A percentile compares a stretch with the other conserved stretches of the same genome.
Evolutionary conservation across 1,139 yeast genomes (phyloP).

Genomic region (Geotrichum bryndzae): DNA sequence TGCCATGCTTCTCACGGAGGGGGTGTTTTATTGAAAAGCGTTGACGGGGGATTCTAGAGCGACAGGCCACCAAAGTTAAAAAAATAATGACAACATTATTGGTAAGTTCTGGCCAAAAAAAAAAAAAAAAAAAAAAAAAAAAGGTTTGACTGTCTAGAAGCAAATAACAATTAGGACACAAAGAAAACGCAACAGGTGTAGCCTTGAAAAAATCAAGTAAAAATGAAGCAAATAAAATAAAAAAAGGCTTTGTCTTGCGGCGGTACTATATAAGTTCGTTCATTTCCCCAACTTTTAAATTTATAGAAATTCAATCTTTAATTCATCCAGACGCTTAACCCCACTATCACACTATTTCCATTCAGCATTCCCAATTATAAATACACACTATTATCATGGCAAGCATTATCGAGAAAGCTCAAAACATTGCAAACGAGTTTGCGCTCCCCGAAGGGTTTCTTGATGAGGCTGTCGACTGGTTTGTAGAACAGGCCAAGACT

Average conservation of each 20-base stretch:
- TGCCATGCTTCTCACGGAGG: too few species aligned
- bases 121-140: too few species aligned
- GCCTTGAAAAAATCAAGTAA: neutral
- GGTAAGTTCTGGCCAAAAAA: neutral
- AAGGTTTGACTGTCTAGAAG: neutral
- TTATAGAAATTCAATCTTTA: neutral
- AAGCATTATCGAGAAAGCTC: conserved; percentile 1
- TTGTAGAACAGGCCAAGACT: conserved; percentile 39
- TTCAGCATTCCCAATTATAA: neutral
- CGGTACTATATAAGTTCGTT: neutral
- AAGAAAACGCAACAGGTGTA: neutral
- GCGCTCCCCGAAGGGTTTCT: conserved; percentile 48
- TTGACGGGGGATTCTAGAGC: too few species aligned
- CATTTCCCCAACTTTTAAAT: neutral
- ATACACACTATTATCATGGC: neutral
- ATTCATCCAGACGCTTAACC: neutral
- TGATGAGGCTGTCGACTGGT: conserved; percentile 55
- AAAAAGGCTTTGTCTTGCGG: neutral
- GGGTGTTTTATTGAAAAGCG: too few species aligned
- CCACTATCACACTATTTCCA: neutral
- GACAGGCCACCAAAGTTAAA: too few species aligned
- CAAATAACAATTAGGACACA: neutral
- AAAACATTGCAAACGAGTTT: conserved; percentile 50
- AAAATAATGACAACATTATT: too few species aligned
- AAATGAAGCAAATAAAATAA: too few species aligned